These are phyloP conservation scores for Porcisia hertigi DNA, from an alignment of 208 protist species.

Conservation along the genomic window DNA sequence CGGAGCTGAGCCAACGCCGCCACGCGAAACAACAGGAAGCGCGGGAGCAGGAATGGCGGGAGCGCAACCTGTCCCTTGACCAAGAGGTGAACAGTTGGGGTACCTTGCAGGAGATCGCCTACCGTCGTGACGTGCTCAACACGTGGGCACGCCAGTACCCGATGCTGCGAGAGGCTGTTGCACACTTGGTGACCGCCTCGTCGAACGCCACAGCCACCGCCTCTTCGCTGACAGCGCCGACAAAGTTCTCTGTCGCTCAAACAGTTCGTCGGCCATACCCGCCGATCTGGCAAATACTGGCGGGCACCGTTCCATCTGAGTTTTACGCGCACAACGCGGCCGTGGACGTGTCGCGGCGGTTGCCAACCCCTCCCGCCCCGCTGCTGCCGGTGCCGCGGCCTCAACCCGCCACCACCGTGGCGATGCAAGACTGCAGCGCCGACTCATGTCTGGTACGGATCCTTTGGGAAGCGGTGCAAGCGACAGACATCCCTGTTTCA, in stretches of 20 bases:
- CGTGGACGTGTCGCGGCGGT: conserved; percentile 1
- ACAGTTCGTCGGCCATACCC: conserved; percentile 12
- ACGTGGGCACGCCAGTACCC: conserved; percentile 23
- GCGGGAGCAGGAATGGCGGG: conserved; percentile 6
- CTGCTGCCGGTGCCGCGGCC: neutral
- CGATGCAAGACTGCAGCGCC: conserved; percentile 39
- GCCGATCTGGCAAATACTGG: conserved; percentile 47
- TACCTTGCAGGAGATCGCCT: conserved; percentile 19
- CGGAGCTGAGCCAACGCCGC: conserved; percentile 21
- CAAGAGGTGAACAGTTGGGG: conserved; percentile 5
- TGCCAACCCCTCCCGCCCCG: neutral
- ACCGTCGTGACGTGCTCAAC: conserved; percentile 28
- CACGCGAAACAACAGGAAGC: conserved; percentile 15
- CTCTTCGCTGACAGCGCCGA: neutral
- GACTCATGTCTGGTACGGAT: conserved; percentile 43
- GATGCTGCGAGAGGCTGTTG: conserved; percentile 16
- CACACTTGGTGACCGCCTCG: neutral
- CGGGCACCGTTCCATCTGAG: conserved; percentile 34
- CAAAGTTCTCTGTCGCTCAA: conserved; percentile 21
- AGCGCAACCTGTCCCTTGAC: neutral
- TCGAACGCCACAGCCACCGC: neutral
- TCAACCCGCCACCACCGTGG: neutral
- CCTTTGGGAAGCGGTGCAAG: conserved; percentile 42
- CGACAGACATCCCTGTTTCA: neutral
- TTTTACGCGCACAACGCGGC: conserved; percentile 9